These are phyloP conservation scores for Mediolabrus comicus DNA, from an alignment of 108 stramenopile genomes.

Conservation along the genomic window DNA sequence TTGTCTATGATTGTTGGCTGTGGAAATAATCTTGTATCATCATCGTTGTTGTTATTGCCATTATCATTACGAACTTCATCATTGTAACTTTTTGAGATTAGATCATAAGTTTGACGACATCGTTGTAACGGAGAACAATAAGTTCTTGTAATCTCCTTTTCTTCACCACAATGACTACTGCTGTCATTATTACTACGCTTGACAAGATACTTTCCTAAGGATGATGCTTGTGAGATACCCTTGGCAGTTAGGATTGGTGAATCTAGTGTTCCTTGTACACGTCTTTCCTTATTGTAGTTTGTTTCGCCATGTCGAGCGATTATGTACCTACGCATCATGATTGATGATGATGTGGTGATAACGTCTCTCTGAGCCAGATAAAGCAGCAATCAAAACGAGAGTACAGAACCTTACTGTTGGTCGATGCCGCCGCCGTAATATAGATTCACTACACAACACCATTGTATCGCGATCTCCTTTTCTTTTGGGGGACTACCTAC, in stretches of 20 bases:
- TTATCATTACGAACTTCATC: background rate
- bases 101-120: slow-evolving; percentile 36
- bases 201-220: slow-evolving; percentile 26
- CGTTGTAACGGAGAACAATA: slow-evolving; percentile 40
- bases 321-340: slow-evolving; percentile 3
- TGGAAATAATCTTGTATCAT: background rate
- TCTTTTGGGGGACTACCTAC: too few species aligned
- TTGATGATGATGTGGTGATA: too few species aligned
- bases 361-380: too few species aligned
- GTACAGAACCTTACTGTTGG: too few species aligned
- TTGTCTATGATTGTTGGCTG: slow-evolving; percentile 25
- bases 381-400: too few species aligned
- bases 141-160: slow-evolving; percentile 7
- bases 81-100: background rate
- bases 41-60: background rate
- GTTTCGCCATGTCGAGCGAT: slow-evolving; percentile 27
- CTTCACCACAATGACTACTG: too few species aligned
- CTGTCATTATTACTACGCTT: slow-evolving; percentile 2
- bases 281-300: slow-evolving; percentile 35
- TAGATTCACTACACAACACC: too few species aligned
- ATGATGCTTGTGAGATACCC: slow-evolving; percentile 28
- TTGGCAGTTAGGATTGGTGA: slow-evolving; percentile 13
- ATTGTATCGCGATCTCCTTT: too few species aligned
- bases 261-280: slow-evolving; percentile 42
- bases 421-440: too few species aligned